A percentile compares a stretch with the other conserved stretches of the same genome.
Evolutionary conservation across 1,139 yeast species (phyloP).

Genomic region (Petasospora rhodanensis): DNA sequence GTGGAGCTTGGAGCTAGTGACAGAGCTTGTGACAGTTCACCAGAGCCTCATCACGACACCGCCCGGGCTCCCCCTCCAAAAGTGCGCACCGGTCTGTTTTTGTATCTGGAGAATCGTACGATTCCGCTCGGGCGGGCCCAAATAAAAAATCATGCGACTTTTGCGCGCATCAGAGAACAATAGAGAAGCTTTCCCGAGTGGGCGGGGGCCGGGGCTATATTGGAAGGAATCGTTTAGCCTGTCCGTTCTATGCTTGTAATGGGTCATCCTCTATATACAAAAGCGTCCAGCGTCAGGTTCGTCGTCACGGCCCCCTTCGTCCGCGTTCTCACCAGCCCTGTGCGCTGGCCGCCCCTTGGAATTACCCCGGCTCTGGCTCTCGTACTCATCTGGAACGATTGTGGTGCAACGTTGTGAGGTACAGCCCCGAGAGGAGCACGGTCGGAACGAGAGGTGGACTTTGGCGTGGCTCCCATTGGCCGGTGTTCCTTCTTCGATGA

Average conservation of each 20-base stretch:
- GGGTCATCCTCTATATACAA: conserved; percentile 14
- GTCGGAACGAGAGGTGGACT: too few species aligned
- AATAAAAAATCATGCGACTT: neutral
- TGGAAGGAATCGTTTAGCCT: neutral
- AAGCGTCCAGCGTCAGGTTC: conserved; percentile 15
- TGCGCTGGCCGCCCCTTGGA: too few species aligned
- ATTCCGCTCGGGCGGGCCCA: conserved; percentile 6
- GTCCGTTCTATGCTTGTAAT: neutral
- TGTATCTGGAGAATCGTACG: conserved; percentile 13
- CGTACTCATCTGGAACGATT: too few species aligned
- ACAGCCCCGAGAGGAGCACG: too few species aligned
- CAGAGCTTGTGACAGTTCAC: neutral
- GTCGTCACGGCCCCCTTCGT: conserved; percentile 1
- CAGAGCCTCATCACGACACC: neutral
- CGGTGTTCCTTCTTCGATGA: too few species aligned
- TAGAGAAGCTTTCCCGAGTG: conserved; percentile 3
- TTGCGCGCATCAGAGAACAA: conserved; percentile 1
- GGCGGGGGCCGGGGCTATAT: neutral
- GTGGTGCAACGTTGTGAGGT: too few species aligned
- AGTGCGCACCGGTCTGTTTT: neutral
- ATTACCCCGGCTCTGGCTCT: too few species aligned
- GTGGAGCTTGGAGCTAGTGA: neutral
- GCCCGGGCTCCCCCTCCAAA: neutral
- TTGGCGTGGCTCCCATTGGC: neutral
- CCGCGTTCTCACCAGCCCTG: conserved; percentile 1